phyloP scores from a whole-genome alignment of 2,329 filamentous ascomycete genomes.

The Hypoxylon sp. region DNA sequence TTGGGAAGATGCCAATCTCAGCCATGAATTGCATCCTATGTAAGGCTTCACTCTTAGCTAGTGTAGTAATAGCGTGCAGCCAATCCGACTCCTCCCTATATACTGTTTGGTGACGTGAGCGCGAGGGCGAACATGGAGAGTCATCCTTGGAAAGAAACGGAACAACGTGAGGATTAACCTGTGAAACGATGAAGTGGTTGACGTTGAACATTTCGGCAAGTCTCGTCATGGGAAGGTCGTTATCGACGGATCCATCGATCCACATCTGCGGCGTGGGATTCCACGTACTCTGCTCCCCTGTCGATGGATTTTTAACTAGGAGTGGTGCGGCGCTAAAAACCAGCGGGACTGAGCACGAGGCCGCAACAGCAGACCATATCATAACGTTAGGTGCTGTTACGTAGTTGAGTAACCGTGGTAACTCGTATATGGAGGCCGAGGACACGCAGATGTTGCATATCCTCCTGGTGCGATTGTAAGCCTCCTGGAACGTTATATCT shows the following conservation, averaged over 20 bases:
- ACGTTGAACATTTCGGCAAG: slow-evolving; percentile 97
- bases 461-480: slow-evolving; percentile 92
- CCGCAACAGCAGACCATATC: slow-evolving; percentile 97
- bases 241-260: slow-evolving; percentile 96
- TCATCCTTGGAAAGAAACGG: slow-evolving; percentile 87
- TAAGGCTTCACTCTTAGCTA: slow-evolving; percentile 84
- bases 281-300: slow-evolving; percentile 84
- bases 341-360: slow-evolving; percentile 92
- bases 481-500: slow-evolving; percentile 94
- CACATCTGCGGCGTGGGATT: slow-evolving; percentile 87
- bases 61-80: slow-evolving; percentile 76
- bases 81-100: slow-evolving; percentile 67
- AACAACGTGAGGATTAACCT: slow-evolving; percentile 94
- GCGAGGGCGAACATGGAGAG: slow-evolving; percentile 61
- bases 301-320: slow-evolving; percentile 86
- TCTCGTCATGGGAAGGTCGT: slow-evolving; percentile 91
- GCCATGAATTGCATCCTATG: slow-evolving; percentile 85
- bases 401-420: slow-evolving; percentile 91
- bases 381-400: slow-evolving; percentile 94
- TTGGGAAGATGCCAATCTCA: slow-evolving; percentile 85
- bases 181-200: slow-evolving; percentile 97
- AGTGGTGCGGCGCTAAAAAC: slow-evolving; percentile 85
- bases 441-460: slow-evolving; percentile 97
- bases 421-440: slow-evolving; percentile 86
- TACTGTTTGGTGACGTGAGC: slow-evolving; percentile 48